Percentiles rank a stretch among this genome's conserved stretches.
phyloP scores from a whole-genome alignment of 2,329 filamentous ascomycete species.

The Phialemonium atrogriseum region DNA sequence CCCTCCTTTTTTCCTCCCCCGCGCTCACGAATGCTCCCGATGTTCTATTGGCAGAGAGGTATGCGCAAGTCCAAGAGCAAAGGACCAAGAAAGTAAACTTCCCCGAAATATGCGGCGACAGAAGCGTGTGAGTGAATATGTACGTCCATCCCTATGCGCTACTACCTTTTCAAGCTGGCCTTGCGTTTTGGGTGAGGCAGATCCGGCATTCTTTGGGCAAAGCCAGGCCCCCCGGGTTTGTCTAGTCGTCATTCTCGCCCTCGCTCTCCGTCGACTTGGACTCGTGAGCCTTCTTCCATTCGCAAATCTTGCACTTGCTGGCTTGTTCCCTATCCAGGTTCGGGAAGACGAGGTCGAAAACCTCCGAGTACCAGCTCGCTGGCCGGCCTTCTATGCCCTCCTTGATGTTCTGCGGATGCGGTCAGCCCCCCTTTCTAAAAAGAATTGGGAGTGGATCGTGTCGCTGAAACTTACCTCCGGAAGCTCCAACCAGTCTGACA shows the following conservation, averaged over 20 bases:
- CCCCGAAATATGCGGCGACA: constrained; percentile 6
- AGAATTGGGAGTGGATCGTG: background rate
- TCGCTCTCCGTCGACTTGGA: constrained; percentile 52
- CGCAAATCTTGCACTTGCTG: constrained; percentile 61
- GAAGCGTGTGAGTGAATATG: no score
- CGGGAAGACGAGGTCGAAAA: constrained; percentile 87
- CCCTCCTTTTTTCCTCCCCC: background rate
- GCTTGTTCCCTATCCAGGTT: constrained; percentile 65
- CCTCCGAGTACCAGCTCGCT: constrained; percentile 87
- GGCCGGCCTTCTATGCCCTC: constrained; percentile 87
- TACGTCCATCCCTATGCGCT: no score
- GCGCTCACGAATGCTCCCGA: background rate
- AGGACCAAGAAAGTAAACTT: constrained; percentile 2
- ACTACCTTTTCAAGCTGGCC: no score
- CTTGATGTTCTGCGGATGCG: constrained; percentile 77
- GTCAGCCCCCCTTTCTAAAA: constrained; percentile 6
- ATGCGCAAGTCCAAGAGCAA: background rate
- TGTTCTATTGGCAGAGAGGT: background rate
- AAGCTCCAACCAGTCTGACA: constrained; percentile 94
- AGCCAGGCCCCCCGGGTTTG: no score
- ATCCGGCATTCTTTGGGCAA: no score
- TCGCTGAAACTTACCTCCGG: constrained; percentile 67
- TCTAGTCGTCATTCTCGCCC: constrained; percentile 37
- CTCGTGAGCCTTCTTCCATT: constrained; percentile 34
- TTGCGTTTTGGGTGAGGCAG: no score